A percentile compares a stretch with the other conserved stretches of the same genome.
These are phyloP conservation scores for Cicer chorassanicum DNA, from an alignment of 306 rosid species.

Conservation along the genomic window DNA sequence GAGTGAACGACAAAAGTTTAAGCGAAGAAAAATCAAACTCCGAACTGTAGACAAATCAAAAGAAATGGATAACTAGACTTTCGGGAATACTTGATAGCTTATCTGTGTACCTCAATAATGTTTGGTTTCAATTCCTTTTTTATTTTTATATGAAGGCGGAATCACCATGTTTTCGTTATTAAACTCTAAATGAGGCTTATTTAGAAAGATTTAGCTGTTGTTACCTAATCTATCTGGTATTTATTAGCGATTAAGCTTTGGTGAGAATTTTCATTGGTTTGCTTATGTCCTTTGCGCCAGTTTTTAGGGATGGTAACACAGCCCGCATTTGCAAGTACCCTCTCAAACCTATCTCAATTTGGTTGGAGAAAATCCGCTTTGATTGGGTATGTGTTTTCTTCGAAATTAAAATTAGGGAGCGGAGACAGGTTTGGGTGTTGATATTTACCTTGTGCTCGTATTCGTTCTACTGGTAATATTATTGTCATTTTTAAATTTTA, in stretches of 20 bases:
- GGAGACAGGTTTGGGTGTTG: too few relatives aligned
- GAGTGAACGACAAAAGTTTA: constrained; percentile 62
- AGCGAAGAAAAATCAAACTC: constrained; percentile 37
- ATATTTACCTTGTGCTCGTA: too few relatives aligned
- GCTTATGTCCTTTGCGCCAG: too few relatives aligned
- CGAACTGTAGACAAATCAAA: constrained; percentile 50
- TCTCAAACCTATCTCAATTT: too few relatives aligned
- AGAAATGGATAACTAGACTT: constrained; percentile 28
- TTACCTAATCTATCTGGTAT: constrained; percentile 16
- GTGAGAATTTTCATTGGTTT: background rate
- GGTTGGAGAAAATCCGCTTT: too few relatives aligned
- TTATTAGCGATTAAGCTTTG: background rate
- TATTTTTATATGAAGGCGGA: too few relatives aligned
- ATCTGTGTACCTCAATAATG: constrained; percentile 37
- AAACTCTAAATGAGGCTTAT: constrained; percentile 9
- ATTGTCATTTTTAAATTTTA: too few relatives aligned
- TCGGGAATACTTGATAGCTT: constrained; percentile 16
- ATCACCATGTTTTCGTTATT: constrained; percentile 9
- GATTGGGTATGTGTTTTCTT: too few relatives aligned
- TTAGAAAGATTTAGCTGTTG: constrained; percentile 35
- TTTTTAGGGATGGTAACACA: too few relatives aligned
- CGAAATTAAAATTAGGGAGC: too few relatives aligned
- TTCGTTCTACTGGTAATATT: too few relatives aligned
- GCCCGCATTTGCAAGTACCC: too few relatives aligned
- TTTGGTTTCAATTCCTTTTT: background rate